Evolutionary conservation across 1,139 yeast species (phyloP).

Genomic region (Suhomyces coccinellae): DNA sequence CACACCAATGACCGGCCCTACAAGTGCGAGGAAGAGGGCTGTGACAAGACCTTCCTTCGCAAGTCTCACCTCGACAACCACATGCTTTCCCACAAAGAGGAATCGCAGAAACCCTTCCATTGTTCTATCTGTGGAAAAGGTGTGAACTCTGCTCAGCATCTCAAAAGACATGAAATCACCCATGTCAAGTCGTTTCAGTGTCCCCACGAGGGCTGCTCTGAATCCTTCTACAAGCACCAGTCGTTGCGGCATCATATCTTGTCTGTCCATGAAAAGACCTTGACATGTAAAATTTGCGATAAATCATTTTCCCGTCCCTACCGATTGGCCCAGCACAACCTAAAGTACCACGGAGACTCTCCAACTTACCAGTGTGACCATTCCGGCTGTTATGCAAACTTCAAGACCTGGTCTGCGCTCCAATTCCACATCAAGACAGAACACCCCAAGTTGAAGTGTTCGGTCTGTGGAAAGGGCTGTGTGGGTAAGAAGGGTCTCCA

Average conservation of each 20-base stretch:
- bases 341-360: slow-evolving; percentile 56
- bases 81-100: slow-evolving; percentile 55
- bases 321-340: slow-evolving; percentile 59
- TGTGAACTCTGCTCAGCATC: slow-evolving; percentile 77
- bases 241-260: slow-evolving; percentile 73
- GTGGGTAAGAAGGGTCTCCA: slow-evolving; percentile 69
- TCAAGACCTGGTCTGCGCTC: slow-evolving; percentile 75
- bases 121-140: slow-evolving; percentile 85
- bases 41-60: slow-evolving; percentile 68
- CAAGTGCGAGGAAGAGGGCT: slow-evolving; percentile 52
- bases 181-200: slow-evolving; percentile 75
- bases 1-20: slow-evolving; percentile 84
- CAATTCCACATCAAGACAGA: slow-evolving; percentile 69
- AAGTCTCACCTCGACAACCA: slow-evolving; percentile 83
- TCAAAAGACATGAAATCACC: slow-evolving; percentile 76
- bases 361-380: slow-evolving; percentile 64
- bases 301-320: slow-evolving; percentile 62
- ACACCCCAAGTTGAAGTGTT: slow-evolving; percentile 72
- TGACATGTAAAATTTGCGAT: slow-evolving; percentile 59
- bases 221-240: slow-evolving; percentile 74
- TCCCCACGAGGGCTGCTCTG: slow-evolving; percentile 58
- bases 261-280: slow-evolving; percentile 55
- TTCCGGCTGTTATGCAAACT: slow-evolving; percentile 58
- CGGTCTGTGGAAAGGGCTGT: slow-evolving; percentile 69
- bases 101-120: slow-evolving; percentile 62